Conservation (phyloP, 768 basidiomycete species). For the Strobilomyces echinocephalus region DNA sequence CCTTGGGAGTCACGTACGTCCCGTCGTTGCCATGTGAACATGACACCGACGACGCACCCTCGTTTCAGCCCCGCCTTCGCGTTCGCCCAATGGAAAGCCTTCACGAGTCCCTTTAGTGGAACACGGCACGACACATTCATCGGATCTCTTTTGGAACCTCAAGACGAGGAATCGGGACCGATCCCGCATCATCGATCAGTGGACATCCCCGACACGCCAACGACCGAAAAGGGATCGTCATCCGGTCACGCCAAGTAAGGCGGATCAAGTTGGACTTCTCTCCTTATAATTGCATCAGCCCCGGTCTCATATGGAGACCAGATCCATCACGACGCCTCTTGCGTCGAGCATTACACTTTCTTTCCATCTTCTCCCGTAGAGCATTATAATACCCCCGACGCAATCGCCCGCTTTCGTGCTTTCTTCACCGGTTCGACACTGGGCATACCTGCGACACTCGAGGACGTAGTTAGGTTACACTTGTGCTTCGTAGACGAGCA, state of each 20-base stretch:
- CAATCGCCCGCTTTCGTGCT: conserved; percentile 11
- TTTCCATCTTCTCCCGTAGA: conserved; percentile 6
- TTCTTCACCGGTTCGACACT: neutral
- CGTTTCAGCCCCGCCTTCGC: conserved; percentile 47
- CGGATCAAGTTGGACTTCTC: conserved; percentile 2
- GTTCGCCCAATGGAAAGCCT: conserved; percentile 48
- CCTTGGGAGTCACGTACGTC: conserved; percentile 53
- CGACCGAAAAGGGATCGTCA: conserved; percentile 14
- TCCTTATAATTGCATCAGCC: conserved; percentile 1
- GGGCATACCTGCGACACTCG: neutral
- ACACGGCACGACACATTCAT: conserved; percentile 13
- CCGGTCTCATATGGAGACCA: conserved; percentile 7
- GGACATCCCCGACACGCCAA: conserved; percentile 15
- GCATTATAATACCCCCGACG: conserved; percentile 16
- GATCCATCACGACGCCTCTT: conserved; percentile 9
- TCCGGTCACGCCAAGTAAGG: conserved; percentile 8
- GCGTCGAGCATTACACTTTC: conserved; percentile 1
- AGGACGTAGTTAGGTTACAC: conserved; percentile 2
- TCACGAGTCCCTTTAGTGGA: conserved; percentile 47
- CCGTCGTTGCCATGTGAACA: neutral
- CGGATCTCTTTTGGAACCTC: conserved; percentile 25
- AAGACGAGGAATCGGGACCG: conserved; percentile 19
- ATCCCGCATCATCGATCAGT: conserved; percentile 6
- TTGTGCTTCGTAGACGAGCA: neutral
- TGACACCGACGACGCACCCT: neutral